Evolutionary conservation across 345 rosid genomes (phyloP), one percentile per base, ranked within the genome.

Genomic region (Syzygium oleosum): DNA sequence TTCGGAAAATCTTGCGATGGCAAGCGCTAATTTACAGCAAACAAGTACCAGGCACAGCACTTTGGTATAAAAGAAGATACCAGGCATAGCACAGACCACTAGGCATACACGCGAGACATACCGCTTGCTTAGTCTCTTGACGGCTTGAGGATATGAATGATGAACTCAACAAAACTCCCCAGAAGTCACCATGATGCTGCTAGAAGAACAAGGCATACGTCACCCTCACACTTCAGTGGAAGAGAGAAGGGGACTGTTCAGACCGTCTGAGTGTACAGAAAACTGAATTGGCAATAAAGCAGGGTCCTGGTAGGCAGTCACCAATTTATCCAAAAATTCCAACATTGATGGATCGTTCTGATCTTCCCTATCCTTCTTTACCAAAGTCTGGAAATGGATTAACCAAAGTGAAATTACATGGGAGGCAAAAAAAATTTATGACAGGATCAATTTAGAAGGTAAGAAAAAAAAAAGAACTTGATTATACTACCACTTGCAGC

Each of bases 281-380:
- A 89, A 91, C 12, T 89, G 92, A 91, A 94, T 86, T 55, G 99
- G 96, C 91, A 91, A 84, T 83, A 95, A 87, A 87, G 97, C 95
- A 12, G 99, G 99, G 87, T 96, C 99, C 90, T 90, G 92, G 91
- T 98, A 98, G 34, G 98, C 95, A 88, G 90, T 92, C 52, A 88
- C 95, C 91, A 96, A 85, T 43, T 68, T 86, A 68, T 91, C 87
- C 86, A 91, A 94, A 90, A 97, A 97, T 88, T 93, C 95, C 7
- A 54, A 79, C 95, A 97, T 95, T 27, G 88, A 86, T 34, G 93
- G 88, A 87, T 96, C 94, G 54, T 90, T 85, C 89, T 78, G 90
- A 65, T 98, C 99, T 87, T 91, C 91, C 88, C 88, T 93, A 88
- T 98, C 99, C 90, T 95, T 95, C 91, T 91, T 94, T 86, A 95